Evolutionary conservation across 1,284 basidiomycete species (phyloP).

Genomic region (Malassezia nana): DNA sequence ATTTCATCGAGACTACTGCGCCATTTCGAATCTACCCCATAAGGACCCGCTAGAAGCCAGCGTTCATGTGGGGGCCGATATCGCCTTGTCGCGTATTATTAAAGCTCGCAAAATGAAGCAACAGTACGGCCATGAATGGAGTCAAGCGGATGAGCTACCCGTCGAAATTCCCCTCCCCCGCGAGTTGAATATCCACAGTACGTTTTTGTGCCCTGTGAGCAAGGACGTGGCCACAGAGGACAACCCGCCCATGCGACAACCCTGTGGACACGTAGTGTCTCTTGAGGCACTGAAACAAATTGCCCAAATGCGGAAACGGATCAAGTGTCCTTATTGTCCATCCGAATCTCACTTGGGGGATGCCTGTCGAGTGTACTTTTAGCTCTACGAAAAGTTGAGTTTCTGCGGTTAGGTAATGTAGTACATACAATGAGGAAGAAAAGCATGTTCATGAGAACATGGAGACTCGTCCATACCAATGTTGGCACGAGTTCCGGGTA

Average conservation of each 20-base stretch:
- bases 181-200: slow-evolving; percentile 77
- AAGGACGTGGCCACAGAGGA: slow-evolving; percentile 87
- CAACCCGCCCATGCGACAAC: slow-evolving; percentile 96
- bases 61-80: slow-evolving; percentile 79
- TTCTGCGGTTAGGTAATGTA: slow-evolving; percentile 5
- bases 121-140: slow-evolving; percentile 80
- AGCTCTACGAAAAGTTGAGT: slow-evolving; percentile 27
- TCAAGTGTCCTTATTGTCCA: slow-evolving; percentile 47
- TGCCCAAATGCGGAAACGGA: slow-evolving; percentile 55
- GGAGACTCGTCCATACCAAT: slow-evolving; percentile 53
- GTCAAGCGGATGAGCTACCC: slow-evolving; percentile 75
- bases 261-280: slow-evolving; percentile 64
- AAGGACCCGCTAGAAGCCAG: slow-evolving; percentile 76
- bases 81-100: slow-evolving; percentile 76
- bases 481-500: slow-evolving; percentile 51
- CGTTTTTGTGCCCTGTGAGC: slow-evolving; percentile 93
- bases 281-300: slow-evolving; percentile 31
- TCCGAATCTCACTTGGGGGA: slow-evolving; percentile 31
- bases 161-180: slow-evolving; percentile 79
- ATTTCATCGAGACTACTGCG: slow-evolving; percentile 81
- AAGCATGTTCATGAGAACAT: slow-evolving; percentile 56
- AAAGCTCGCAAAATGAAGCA: slow-evolving; percentile 86
- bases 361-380: slow-evolving; percentile 39
- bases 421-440: slow-evolving; percentile 49
- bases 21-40: slow-evolving; percentile 71